Base-by-base conservation (phyloP, 768 basidiomycete species). In the Lentinula edodes region DNA sequence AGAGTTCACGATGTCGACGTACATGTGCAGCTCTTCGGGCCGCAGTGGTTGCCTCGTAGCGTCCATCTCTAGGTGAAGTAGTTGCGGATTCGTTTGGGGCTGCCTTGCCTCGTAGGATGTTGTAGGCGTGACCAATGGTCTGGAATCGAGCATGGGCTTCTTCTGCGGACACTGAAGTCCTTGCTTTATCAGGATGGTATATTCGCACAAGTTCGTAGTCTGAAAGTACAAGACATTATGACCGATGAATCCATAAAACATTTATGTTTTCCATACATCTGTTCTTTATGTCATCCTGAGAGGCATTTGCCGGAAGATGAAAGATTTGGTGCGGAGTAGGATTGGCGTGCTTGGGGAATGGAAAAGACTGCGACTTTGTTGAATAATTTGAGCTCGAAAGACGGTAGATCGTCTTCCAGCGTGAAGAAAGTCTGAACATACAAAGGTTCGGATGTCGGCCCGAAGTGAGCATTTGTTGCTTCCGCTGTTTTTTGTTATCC, bases 121-220 rank as follows among this genome's bases (percentile, higher is more conserved):
- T 87, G 65, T 92, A 92, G 12, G 90, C 89, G 15, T 79, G 71
- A 32, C 83, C 80, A 64, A 92, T 89, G 2, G 86, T 76, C 66
- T 86, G 86, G 66, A 91, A 91, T 10, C 83, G 86, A 6, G 80
- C 76, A 66, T 89, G 87, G 3, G 83, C 82, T 2, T 78, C 69
- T 15, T 82, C 81, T 0, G 81, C 66, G 6, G 85, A 72, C 12
- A 80, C 45, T 12, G 71, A 67, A 10, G 69, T 58, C 61, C 72
- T 72, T 3, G 69, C 69, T 5, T 79, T 87, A 70, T 92, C 90
- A 2, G 90, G 90, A 70, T 92, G 90, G 71, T 91, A 90, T 61
- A 90, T 78, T 43, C 86, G 80, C 36, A 91, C 90, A 50, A 92
- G 88, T 64, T 91, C 90, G 67, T 85, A 90, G 71, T 91, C 90